Conservation (phyloP, 495 filamentous ascomycete species). For the Podospora pseudopauciseta region DNA sequence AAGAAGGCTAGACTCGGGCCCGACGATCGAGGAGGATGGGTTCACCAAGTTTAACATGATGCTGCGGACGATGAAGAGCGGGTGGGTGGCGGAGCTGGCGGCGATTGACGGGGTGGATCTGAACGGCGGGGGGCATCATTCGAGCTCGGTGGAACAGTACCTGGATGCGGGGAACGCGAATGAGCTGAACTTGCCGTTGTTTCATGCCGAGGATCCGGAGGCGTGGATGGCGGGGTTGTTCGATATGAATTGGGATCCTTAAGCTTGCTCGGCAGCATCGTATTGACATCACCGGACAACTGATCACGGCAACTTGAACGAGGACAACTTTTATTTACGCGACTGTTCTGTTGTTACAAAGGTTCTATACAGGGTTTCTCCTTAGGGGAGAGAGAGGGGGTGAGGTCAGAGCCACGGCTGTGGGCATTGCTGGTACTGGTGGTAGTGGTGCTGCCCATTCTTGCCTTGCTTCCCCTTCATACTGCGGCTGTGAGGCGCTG, state of each 20-base stretch:
- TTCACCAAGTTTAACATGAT: constrained; percentile 22
- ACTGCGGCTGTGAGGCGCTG: constrained; percentile 1
- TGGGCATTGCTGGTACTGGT: constrained; percentile 3
- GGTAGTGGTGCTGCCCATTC: constrained; percentile 6
- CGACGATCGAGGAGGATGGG: constrained; percentile 21
- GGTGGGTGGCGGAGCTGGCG: constrained; percentile 19
- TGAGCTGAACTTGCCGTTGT: constrained; percentile 16
- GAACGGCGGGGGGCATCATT: not conserved
- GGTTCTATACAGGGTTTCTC: constrained; percentile 2
- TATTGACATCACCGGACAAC: not conserved
- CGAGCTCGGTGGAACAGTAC: not conserved
- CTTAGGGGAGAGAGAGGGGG: constrained; percentile 1
- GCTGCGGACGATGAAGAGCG: constrained; percentile 18
- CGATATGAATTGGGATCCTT: constrained; percentile 27
- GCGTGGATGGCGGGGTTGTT: constrained; percentile 29
- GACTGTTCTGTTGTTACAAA: not conserved
- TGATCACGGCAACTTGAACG: not conserved
- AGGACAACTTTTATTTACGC: not conserved
- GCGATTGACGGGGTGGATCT: not conserved
- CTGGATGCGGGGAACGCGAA: constrained; percentile 10
- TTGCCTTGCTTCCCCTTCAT: not conserved
- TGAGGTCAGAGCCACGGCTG: not conserved
- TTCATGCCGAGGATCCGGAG: constrained; percentile 20
- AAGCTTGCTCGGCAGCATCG: not conserved
- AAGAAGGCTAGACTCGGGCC: constrained; percentile 10